Percentiles rank a stretch among this genome's conserved stretches.
phyloP scores from a whole-genome alignment of 2,329 filamentous ascomycete genomes.

The Colletotrichum neosansevieriae region DNA sequence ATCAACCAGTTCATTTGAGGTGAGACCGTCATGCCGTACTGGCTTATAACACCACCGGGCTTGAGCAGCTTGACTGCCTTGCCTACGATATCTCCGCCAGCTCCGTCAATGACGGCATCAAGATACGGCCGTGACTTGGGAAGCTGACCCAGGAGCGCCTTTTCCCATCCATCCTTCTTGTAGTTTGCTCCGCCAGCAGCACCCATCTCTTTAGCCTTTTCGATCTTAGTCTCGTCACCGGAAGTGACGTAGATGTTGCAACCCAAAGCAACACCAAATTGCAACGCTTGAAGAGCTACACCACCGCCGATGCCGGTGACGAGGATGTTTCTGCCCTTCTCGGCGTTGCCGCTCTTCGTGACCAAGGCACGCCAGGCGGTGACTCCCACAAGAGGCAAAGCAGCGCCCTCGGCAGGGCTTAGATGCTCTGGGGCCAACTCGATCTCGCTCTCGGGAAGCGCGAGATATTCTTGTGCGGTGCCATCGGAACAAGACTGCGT shows the following conservation, averaged over 20 bases:
- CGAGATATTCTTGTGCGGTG: conserved; percentile 79
- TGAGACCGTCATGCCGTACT: conserved; percentile 90
- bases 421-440: conserved; percentile 83
- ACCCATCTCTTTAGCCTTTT: conserved; percentile 77
- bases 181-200: conserved; percentile 88
- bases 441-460: conserved; percentile 77
- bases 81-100: conserved; percentile 85
- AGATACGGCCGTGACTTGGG: conserved; percentile 75
- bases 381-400: conserved; percentile 85
- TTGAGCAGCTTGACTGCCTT: conserved; percentile 78
- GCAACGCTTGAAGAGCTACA: conserved; percentile 84
- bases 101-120: conserved; percentile 91
- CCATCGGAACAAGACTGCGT: conserved; percentile 75
- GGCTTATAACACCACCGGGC: conserved; percentile 83
- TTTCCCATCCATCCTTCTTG: conserved; percentile 83
- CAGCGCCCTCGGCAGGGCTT: conserved; percentile 79
- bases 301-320: conserved; percentile 94
- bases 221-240: conserved; percentile 80
- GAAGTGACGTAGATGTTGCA: conserved; percentile 86
- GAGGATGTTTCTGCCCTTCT: conserved; percentile 78
- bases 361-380: conserved; percentile 91
- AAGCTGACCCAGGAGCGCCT: conserved; percentile 73
- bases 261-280: conserved; percentile 82
- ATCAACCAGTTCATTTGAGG: conserved; percentile 91
- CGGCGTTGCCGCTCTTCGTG: conserved; percentile 77